These are phyloP conservation scores for Raphanus hybrid DNA, from an alignment of 441 rosid genomes.

Conservation along the genomic window DNA sequence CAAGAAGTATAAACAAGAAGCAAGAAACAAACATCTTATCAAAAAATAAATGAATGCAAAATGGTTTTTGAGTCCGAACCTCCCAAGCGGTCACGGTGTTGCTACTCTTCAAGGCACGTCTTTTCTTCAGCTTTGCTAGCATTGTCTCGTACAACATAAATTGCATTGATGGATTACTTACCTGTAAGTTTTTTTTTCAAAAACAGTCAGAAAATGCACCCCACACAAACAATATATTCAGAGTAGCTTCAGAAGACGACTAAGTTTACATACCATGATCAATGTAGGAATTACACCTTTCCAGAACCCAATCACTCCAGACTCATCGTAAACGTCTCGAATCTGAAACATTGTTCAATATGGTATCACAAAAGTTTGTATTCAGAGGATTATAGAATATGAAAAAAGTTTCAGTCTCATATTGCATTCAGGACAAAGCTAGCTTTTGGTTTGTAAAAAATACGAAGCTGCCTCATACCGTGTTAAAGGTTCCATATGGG, in stretches of 20 bases:
- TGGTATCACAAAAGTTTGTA: not conserved
- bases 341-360: conserved; percentile 52
- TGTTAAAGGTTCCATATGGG: conserved; percentile 73
- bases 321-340: conserved; percentile 85
- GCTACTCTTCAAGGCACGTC: conserved; percentile 58
- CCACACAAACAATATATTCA: conserved; percentile 18
- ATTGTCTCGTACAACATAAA: conserved; percentile 95
- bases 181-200: conserved; percentile 46
- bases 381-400: not conserved
- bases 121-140: conserved; percentile 80
- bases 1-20: not conserved
- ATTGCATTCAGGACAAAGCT: not conserved
- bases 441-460: not conserved
- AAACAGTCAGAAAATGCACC: not conserved
- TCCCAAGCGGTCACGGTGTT: conserved; percentile 72
- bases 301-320: conserved; percentile 92
- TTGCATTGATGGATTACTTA: conserved; percentile 95
- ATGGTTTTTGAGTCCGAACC: conserved; percentile 47
- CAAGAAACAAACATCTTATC: conserved; percentile 1
- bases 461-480: conserved; percentile 52
- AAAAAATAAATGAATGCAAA: conserved; percentile 9
- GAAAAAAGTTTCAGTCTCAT: not conserved
- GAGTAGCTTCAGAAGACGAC: conserved; percentile 33
- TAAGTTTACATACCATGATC: conserved; percentile 74
- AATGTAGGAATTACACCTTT: conserved; percentile 91